These are phyloP conservation scores for Xylariaceae sp. DNA, from an alignment of 2,329 filamentous ascomycete species.

Conservation along the genomic window DNA sequence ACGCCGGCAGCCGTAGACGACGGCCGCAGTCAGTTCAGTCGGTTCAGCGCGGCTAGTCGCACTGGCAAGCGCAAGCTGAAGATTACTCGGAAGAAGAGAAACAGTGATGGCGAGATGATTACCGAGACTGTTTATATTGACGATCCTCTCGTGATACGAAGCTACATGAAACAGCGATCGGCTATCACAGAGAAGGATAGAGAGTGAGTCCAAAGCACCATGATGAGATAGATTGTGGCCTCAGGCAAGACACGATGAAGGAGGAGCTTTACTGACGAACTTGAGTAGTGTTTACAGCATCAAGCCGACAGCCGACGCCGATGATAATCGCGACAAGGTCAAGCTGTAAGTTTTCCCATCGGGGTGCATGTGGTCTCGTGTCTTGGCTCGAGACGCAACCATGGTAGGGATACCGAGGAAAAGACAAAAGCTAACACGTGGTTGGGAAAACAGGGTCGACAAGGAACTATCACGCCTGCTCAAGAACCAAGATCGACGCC, in stretches of 20 bases:
- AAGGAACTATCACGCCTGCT: conserved; percentile 77
- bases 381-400: background rate
- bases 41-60: conserved; percentile 63
- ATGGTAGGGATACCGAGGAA: too few species aligned
- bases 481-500: conserved; percentile 84
- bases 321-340: conserved; percentile 47
- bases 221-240: too few species aligned
- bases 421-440: conserved; percentile 29
- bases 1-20: conserved; percentile 67
- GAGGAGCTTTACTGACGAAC: conserved; percentile 33
- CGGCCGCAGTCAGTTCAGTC: conserved; percentile 71
- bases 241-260: conserved; percentile 32
- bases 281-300: conserved; percentile 45
- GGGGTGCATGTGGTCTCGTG: too few species aligned
- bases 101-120: conserved; percentile 59
- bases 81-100: conserved; percentile 65
- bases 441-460: conserved; percentile 42
- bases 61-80: conserved; percentile 61
- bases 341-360: conserved; percentile 31
- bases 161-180: conserved; percentile 76
- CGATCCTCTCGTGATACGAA: conserved; percentile 80
- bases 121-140: conserved; percentile 58
- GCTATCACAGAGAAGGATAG: conserved; percentile 65
- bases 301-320: conserved; percentile 45
- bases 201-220: conserved; percentile 52